phyloP scores from a whole-genome alignment of 2,329 filamentous ascomycete genomes.

The Diaporthe longicolla region DNA sequence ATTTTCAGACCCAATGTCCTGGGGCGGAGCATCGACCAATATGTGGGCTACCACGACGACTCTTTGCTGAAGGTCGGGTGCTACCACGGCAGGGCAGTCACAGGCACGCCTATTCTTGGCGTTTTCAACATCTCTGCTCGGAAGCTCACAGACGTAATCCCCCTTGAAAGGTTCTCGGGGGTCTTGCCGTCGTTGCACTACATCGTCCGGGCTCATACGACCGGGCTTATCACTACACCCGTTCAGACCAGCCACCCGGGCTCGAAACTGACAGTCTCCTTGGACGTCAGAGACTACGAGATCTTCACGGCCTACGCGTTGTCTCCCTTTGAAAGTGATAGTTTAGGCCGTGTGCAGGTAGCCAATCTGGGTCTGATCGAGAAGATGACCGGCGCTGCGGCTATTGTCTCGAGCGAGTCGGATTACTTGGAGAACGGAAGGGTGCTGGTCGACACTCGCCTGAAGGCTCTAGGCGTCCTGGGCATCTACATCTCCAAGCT shows the following conservation, averaged over 20 bases:
- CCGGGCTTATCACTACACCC: conserved; percentile 71
- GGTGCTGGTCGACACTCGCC: conserved; percentile 74
- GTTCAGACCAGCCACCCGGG: conserved; percentile 59
- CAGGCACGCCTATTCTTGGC: conserved; percentile 83
- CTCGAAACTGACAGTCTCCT: conserved; percentile 71
- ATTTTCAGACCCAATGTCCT: conserved; percentile 84
- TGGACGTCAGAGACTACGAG: conserved; percentile 80
- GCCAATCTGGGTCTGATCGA: conserved; percentile 83
- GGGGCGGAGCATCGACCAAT: conserved; percentile 80
- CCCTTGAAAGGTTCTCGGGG: conserved; percentile 81
- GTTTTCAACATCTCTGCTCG: conserved; percentile 84
- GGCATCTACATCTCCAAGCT: conserved; percentile 85
- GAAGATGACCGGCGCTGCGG: conserved; percentile 92
- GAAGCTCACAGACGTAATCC: conserved; percentile 76
- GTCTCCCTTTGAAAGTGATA: conserved; percentile 65
- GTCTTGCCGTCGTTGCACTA: conserved; percentile 72
- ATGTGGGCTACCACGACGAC: conserved; percentile 81
- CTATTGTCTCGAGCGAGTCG: conserved; percentile 75
- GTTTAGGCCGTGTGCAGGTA: conserved; percentile 62
- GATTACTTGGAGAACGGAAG: conserved; percentile 70
- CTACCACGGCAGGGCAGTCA: conserved; percentile 77
- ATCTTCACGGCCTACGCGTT: conserved; percentile 83
- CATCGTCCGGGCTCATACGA: conserved; percentile 79
- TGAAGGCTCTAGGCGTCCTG: conserved; percentile 85
- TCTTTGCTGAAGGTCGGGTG: conserved; percentile 82